Conservation (phyloP, 371 early-diverging fungal species). For the Enteropsectra breve region DNA sequence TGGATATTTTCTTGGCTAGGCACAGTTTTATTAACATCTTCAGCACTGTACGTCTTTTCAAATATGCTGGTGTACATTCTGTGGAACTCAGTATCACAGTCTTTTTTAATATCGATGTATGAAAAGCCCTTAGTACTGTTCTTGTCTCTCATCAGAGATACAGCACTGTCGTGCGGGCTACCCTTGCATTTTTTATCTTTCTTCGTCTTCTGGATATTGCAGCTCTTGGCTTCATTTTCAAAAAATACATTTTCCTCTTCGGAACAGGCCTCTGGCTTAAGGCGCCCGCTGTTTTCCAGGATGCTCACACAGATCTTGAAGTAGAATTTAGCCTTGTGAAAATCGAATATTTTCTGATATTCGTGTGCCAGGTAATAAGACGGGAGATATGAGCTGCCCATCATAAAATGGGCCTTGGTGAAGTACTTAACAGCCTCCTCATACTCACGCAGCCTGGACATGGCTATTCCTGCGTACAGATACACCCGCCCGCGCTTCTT, state of each 20-base stretch:
- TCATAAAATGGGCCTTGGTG: slow-evolving; percentile 31
- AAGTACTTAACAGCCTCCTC: slow-evolving; percentile 33
- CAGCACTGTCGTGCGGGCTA: neutral
- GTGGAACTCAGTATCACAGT: too few relatives aligned
- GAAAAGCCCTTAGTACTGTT: too few relatives aligned
- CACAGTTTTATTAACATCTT: neutral
- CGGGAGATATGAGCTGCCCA: slow-evolving; percentile 28
- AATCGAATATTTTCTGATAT: slow-evolving; percentile 42
- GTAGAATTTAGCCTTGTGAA: slow-evolving; percentile 36
- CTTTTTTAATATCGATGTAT: too few relatives aligned
- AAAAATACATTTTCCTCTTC: neutral
- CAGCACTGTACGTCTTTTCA: neutral
- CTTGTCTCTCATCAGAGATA: too few relatives aligned
- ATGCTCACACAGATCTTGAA: slow-evolving; percentile 14
- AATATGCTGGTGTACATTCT: too few relatives aligned
- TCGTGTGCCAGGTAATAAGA: slow-evolving; percentile 42
- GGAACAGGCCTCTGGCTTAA: too few relatives aligned
- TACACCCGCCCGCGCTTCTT: slow-evolving; percentile 15
- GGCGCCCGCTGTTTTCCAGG: too few relatives aligned
- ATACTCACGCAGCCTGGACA: slow-evolving; percentile 36
- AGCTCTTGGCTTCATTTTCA: neutral
- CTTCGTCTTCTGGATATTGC: neutral
- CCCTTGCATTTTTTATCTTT: neutral
- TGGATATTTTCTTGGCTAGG: neutral
- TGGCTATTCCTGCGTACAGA: slow-evolving; percentile 40